Conservation (phyloP, 2,329 filamentous ascomycete genomes). For the Sclerotinia spermophila region DNA sequence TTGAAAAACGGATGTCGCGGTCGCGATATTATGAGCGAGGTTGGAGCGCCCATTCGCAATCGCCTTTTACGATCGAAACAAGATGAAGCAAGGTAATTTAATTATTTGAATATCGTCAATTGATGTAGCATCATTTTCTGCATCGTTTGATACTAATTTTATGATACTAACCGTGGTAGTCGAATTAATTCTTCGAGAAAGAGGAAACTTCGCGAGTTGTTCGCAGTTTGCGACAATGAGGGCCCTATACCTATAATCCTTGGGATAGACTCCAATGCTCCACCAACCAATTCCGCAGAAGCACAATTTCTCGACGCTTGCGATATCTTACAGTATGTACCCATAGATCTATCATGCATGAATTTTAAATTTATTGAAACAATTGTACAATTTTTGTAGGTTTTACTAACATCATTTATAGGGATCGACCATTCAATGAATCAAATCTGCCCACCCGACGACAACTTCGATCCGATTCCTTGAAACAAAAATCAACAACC, state of each 20-base stretch:
- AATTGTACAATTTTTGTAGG: not conserved
- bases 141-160: slow-evolving; percentile 29
- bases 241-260: slow-evolving; percentile 55
- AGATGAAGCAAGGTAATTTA: slow-evolving; percentile 57
- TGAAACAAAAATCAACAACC: slow-evolving; percentile 40
- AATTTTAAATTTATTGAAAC: not conserved
- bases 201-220: slow-evolving; percentile 86
- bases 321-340: slow-evolving; percentile 58
- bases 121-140: slow-evolving; percentile 28
- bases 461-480: slow-evolving; percentile 43
- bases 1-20: slow-evolving; percentile 66
- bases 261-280: slow-evolving; percentile 55
- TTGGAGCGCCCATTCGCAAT: slow-evolving; percentile 62
- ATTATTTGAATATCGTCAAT: slow-evolving; percentile 20
- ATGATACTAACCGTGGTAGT: slow-evolving; percentile 44
- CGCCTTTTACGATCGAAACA: slow-evolving; percentile 64
- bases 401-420: slow-evolving; percentile 35
- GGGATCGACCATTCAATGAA: slow-evolving; percentile 50
- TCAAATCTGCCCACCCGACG: slow-evolving; percentile 50
- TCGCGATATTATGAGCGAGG: slow-evolving; percentile 68
- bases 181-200: slow-evolving; percentile 79
- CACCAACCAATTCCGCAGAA: slow-evolving; percentile 50
- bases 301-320: slow-evolving; percentile 53
- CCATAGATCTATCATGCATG: not conserved
- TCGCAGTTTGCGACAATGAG: slow-evolving; percentile 69